Evolutionary conservation across 441 rosid genomes (phyloP), one percentile per base, ranked within the genome.

Genomic region (Pelargonium australe): DNA sequence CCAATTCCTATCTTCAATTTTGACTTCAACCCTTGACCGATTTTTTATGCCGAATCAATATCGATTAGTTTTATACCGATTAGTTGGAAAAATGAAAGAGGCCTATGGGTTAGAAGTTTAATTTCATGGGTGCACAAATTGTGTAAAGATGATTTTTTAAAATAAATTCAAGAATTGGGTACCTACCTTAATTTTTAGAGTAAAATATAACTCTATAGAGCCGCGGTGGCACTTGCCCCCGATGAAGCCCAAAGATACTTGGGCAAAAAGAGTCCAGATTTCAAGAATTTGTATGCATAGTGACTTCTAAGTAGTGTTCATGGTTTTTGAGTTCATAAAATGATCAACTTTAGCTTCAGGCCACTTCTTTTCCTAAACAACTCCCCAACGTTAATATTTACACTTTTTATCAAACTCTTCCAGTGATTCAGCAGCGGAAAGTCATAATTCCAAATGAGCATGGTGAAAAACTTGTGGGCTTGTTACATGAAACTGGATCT

Each of bases 401-500:
- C 19, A 51, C 19, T 51, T 0, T n/a, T n/a, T 69, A 2, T 25
- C 0, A 64, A 60, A 16, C 19, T 57, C 5, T 73, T 73, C 25
- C 80, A 85, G 95, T 53, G 72, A 60, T 66, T 67, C 62, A 70
- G 75, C 89, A 72, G 75, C 77, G 85, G 75, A 87, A 72, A 75
- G 63, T 89, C 3, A 53, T 74, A 5, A 77, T 90, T 55, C 78
- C 76, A 1, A 89, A 89, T 85, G 84, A 79, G 53, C 75, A 85
- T 51, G 87, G 88, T 4, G 93, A 91, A 71, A 89, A 85, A 63
- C 90, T 94, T 5, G 90, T 87, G 61, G 97, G 97, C 3, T 49
- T 88, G 60, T 79, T 94, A 37, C 93, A 91, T 70, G 96, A 94
- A 14, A 82, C 91, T 68, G 92, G 91, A 4, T 89, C 97, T 0